Evolutionary conservation across 805 yeast species (phyloP).

Genomic region (Pichia sporocuriosa): DNA sequence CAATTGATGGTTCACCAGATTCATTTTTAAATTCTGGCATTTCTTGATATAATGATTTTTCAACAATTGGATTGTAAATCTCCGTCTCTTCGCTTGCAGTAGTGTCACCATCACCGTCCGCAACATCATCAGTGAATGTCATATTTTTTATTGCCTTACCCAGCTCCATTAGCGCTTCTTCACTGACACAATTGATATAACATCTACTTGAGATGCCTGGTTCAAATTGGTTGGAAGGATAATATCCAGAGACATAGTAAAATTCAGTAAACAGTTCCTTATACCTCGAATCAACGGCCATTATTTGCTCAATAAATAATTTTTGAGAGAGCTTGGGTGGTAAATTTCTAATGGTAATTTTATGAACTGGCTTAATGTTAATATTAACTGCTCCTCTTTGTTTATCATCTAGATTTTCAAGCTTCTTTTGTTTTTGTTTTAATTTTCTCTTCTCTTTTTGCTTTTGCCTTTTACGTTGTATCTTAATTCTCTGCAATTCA

Average conservation of each 20-base stretch:
- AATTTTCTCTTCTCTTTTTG: background rate
- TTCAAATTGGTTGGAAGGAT: constrained; percentile 33
- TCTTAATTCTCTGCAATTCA: background rate
- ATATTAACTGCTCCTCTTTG: background rate
- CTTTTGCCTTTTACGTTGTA: background rate
- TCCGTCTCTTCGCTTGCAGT: constrained; percentile 16
- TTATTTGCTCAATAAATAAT: constrained; percentile 19
- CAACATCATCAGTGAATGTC: constrained; percentile 18
- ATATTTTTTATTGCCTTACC: constrained; percentile 21
- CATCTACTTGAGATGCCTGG: constrained; percentile 36
- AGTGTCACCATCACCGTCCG: background rate
- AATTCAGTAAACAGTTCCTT: constrained; percentile 5
- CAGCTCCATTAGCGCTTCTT: constrained; percentile 25
- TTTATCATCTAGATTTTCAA: background rate
- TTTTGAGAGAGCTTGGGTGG: constrained; percentile 35
- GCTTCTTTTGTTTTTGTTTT: constrained; percentile 1
- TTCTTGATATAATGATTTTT: constrained; percentile 28
- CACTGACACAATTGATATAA: constrained; percentile 32
- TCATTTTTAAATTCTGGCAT: constrained; percentile 20
- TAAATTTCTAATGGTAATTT: constrained; percentile 34
- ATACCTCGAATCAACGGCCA: constrained; percentile 1
- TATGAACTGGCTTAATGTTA: constrained; percentile 14
- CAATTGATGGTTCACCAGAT: constrained; percentile 9
- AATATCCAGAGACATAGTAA: constrained; percentile 38
- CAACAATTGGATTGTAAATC: constrained; percentile 30